These are phyloP conservation scores for Oldenlandia corymbosa DNA, from an alignment of 257 asterid genomes.

Conservation along the genomic window DNA sequence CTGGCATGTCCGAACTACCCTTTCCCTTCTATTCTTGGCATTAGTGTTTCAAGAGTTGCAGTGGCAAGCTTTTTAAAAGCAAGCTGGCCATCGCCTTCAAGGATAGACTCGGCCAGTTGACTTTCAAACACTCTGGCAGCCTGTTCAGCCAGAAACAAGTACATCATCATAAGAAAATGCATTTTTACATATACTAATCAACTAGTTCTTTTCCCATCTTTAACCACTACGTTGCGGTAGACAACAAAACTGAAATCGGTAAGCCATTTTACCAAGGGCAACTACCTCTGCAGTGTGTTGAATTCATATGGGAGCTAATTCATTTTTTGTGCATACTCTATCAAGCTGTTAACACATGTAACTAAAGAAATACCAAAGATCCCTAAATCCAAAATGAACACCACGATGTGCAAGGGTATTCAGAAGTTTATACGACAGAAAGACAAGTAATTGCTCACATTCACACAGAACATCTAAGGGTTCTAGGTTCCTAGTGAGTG, in stretches of 20 bases:
- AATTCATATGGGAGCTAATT: neutral
- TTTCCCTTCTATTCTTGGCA: slow-evolving; percentile 99
- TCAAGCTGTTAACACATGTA: neutral
- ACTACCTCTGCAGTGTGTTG: neutral
- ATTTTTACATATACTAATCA: neutral
- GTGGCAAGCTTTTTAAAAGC: slow-evolving; percentile 99
- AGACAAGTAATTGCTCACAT: neutral
- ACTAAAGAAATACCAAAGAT: no score
- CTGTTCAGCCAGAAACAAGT: slow-evolving; percentile 35
- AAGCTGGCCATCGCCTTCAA: slow-evolving; percentile 97
- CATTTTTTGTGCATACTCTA: neutral
- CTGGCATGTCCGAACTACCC: slow-evolving; percentile 99
- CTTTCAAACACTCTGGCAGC: slow-evolving; percentile 99
- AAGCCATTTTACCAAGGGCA: neutral
- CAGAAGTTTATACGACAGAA: neutral
- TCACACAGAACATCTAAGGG: neutral
- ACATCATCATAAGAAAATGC: neutral
- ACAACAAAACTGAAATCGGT: neutral
- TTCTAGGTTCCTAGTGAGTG: neutral
- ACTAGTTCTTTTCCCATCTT: neutral
- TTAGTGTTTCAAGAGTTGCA: slow-evolving; percentile 85
- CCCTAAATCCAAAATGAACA: neutral
- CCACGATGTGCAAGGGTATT: slow-evolving; percentile 1
- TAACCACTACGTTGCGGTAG: neutral
- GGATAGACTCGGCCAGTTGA: slow-evolving; percentile 91